Evolutionary conservation across 257 asterid species (phyloP).

Genomic region (Solanum peruvianum): DNA sequence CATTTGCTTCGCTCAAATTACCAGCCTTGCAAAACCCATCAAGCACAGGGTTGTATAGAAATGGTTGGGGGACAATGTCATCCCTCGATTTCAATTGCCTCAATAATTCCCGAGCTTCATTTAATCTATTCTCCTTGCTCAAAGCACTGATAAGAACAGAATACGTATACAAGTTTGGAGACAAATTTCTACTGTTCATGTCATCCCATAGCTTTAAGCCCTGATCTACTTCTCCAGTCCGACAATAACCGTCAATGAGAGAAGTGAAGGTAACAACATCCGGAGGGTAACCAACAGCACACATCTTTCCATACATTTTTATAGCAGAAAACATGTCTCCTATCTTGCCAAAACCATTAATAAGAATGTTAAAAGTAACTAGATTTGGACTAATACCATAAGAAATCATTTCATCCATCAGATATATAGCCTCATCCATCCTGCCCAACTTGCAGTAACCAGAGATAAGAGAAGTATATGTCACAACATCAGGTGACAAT

Average conservation of each 20-base stretch:
- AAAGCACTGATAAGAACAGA: slow-evolving; percentile 59
- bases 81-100: slow-evolving; percentile 39
- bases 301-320: slow-evolving; percentile 42
- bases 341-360: slow-evolving; percentile 71
- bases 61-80: slow-evolving; percentile 58
- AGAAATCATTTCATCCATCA: slow-evolving; percentile 53
- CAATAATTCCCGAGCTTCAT: slow-evolving; percentile 60
- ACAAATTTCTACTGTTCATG: slow-evolving; percentile 43
- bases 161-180: slow-evolving; percentile 57
- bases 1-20: slow-evolving; percentile 71
- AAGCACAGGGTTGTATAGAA: slow-evolving; percentile 80
- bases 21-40: slow-evolving; percentile 89
- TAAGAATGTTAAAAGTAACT: slow-evolving; percentile 51
- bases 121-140: slow-evolving; percentile 64
- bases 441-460: slow-evolving; percentile 67
- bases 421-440: slow-evolving; percentile 40
- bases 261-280: slow-evolving; percentile 77
- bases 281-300: slow-evolving; percentile 33
- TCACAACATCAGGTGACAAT: slow-evolving; percentile 57
- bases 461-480: slow-evolving; percentile 66
- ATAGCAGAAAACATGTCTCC: slow-evolving; percentile 55
- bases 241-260: slow-evolving; percentile 64
- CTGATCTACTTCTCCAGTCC: slow-evolving; percentile 48
- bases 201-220: slow-evolving; percentile 61
- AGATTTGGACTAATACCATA: slow-evolving; percentile 48